A percentile compares a stretch with the other conserved stretches of the same genome.
Evolutionary conservation across 495 filamentous ascomycete genomes (phyloP).

Genomic region (Lindgomyces ingoldianus): DNA sequence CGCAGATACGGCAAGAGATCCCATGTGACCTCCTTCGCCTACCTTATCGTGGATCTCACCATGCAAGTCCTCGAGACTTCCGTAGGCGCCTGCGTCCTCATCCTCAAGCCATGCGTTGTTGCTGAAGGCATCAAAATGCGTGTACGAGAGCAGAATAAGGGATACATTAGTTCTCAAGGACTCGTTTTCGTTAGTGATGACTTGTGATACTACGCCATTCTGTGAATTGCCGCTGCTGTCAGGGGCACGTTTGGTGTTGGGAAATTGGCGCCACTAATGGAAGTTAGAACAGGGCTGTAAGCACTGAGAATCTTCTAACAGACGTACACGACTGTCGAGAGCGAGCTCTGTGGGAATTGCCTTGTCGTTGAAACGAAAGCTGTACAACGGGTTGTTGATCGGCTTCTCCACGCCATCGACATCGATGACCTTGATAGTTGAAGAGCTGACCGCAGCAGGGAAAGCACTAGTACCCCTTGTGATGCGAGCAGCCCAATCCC

Average conservation of each 20-base stretch:
- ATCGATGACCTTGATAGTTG: constrained; percentile 6
- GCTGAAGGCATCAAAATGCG: constrained; percentile 23
- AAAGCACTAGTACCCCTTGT: constrained; percentile 2
- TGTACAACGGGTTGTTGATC: constrained; percentile 23
- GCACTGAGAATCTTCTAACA: background rate
- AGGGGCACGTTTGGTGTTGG: constrained; percentile 14
- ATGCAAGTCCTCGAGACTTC: constrained; percentile 23
- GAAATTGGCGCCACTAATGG: constrained; percentile 14
- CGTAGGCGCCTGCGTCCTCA: constrained; percentile 7
- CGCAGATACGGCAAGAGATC: constrained; percentile 18
- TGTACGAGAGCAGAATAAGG: constrained; percentile 23
- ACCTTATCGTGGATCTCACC: constrained; percentile 27
- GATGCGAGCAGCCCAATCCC: constrained; percentile 26
- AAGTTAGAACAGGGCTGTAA: constrained; percentile 2
- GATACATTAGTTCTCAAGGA: constrained; percentile 27
- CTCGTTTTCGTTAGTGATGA: constrained; percentile 19
- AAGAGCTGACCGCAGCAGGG: constrained; percentile 13
- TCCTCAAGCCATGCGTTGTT: constrained; percentile 15
- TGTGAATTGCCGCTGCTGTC: constrained; percentile 14
- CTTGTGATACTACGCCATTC: constrained; percentile 8
- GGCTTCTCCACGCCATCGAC: constrained; percentile 18
- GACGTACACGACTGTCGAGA: constrained; percentile 8
- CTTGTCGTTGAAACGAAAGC: constrained; percentile 10
- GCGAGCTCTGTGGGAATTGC: background rate
- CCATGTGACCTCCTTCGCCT: constrained; percentile 27